These are phyloP conservation scores for Phytophthora pini DNA, from an alignment of 352 stramenopile species.

Conservation along the genomic window DNA sequence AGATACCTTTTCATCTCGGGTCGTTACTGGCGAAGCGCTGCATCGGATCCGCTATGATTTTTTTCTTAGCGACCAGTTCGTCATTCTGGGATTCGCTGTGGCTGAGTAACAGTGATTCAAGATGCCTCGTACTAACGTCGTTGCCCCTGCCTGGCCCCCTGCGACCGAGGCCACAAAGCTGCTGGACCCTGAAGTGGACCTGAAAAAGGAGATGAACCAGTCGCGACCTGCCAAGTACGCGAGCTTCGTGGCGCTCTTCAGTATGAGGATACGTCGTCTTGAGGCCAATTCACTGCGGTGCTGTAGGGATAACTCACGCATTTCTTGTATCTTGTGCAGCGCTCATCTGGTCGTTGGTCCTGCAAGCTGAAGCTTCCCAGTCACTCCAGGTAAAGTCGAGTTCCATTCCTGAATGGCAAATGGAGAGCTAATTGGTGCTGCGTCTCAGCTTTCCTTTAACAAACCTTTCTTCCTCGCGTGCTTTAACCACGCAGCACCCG, in stretches of 20 bases:
- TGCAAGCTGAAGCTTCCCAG: conserved; percentile 41
- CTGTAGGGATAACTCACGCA: too few species aligned
- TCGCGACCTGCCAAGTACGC: conserved; percentile 27
- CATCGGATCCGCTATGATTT: conserved; percentile 10
- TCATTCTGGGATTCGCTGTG: conserved; percentile 21
- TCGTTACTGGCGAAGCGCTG: conserved; percentile 19
- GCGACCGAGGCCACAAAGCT: conserved; percentile 33
- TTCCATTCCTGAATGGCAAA: background rate
- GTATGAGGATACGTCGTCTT: conserved; percentile 4
- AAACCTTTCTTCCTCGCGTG: conserved; percentile 66
- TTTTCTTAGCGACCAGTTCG: conserved; percentile 1
- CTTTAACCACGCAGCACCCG: conserved; percentile 57
- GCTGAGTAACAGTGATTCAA: background rate
- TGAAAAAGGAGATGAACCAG: conserved; percentile 25
- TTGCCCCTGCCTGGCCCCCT: conserved; percentile 16
- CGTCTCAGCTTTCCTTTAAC: conserved; percentile 28
- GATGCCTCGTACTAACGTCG: conserved; percentile 31
- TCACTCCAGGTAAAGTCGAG: conserved; percentile 27
- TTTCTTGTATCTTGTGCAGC: conserved; percentile 6
- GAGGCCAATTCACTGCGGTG: too few species aligned
- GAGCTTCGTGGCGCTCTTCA: conserved; percentile 31
- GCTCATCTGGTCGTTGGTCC: conserved; percentile 40
- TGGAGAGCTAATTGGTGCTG: background rate
- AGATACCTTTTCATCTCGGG: background rate
- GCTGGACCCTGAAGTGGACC: conserved; percentile 16